These are phyloP conservation scores for Protea cynaroides DNA, from an alignment of 164 flowering plant species.

Conservation along the genomic window DNA sequence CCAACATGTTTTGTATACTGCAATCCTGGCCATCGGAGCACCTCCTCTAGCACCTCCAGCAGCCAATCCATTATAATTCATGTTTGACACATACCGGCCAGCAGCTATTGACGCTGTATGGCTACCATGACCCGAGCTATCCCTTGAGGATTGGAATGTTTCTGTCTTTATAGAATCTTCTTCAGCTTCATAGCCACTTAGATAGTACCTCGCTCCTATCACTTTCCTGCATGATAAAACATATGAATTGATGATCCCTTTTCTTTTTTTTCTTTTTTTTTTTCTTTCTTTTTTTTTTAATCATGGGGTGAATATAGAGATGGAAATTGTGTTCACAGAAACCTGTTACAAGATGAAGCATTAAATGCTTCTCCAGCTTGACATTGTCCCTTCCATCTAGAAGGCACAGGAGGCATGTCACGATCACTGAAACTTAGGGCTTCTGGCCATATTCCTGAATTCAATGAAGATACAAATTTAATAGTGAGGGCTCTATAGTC, in stretches of 20 bases:
- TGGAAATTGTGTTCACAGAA: constrained; percentile 6
- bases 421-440: constrained; percentile 66
- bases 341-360: constrained; percentile 81
- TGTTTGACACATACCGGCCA: constrained; percentile 58
- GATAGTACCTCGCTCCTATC: constrained; percentile 75
- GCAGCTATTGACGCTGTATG: constrained; percentile 89
- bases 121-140: constrained; percentile 77
- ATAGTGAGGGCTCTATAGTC: background rate
- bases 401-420: constrained; percentile 69
- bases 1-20: constrained; percentile 83
- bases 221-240: constrained; percentile 45
- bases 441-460: constrained; percentile 87
- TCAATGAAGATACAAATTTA: constrained; percentile 1
- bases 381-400: constrained; percentile 66
- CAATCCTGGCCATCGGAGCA: constrained; percentile 77
- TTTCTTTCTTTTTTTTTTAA: no score
- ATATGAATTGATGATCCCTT: background rate
- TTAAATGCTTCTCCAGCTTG: constrained; percentile 70
- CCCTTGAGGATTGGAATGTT: constrained; percentile 64
- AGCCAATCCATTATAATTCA: constrained; percentile 61
- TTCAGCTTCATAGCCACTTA: constrained; percentile 58
- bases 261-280: no score
- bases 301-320: background rate
- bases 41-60: constrained; percentile 83
- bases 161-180: constrained; percentile 27